Evolutionary conservation across 345 rosid species (phyloP).

Genomic region (Gossypium ekmanianum): DNA sequence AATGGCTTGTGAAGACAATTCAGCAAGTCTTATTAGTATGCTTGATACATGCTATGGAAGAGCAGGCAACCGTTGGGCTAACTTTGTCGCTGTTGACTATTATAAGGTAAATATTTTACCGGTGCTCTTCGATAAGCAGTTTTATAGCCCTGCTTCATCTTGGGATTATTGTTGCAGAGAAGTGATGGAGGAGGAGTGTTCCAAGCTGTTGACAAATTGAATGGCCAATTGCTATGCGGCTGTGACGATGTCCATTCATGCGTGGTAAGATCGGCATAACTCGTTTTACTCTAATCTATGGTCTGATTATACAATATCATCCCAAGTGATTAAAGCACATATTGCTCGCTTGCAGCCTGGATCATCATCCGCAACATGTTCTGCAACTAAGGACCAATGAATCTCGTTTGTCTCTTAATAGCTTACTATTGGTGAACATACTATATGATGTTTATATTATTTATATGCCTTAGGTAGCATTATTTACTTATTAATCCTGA

Average conservation of each 20-base stretch:
- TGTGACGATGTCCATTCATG: conserved; percentile 13
- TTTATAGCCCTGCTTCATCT: background rate
- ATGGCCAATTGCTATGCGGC: conserved; percentile 28
- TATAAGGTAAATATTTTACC: background rate
- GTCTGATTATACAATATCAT: background rate
- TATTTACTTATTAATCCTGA: background rate
- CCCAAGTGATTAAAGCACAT: background rate
- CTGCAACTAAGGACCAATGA: background rate
- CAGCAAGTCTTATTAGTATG: conserved; percentile 43
- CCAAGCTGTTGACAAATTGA: conserved; percentile 50
- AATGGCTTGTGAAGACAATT: conserved; percentile 40
- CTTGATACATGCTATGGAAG: conserved; percentile 33
- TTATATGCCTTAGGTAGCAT: too few species aligned
- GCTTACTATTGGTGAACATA: background rate
- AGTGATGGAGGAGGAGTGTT: conserved; percentile 62
- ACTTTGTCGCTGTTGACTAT: conserved; percentile 11
- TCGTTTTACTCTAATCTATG: background rate
- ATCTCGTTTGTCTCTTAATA: background rate
- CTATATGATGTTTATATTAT: background rate
- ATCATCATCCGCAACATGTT: background rate
- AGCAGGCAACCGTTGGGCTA: conserved; percentile 39
- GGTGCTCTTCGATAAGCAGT: conserved; percentile 21
- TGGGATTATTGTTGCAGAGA: conserved; percentile 27
- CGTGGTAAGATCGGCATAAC: background rate
- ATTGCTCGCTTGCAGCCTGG: conserved; percentile 2